These are phyloP conservation scores for Petunia hybrid DNA, from an alignment of 305 asterid species.

Conservation along the genomic window DNA sequence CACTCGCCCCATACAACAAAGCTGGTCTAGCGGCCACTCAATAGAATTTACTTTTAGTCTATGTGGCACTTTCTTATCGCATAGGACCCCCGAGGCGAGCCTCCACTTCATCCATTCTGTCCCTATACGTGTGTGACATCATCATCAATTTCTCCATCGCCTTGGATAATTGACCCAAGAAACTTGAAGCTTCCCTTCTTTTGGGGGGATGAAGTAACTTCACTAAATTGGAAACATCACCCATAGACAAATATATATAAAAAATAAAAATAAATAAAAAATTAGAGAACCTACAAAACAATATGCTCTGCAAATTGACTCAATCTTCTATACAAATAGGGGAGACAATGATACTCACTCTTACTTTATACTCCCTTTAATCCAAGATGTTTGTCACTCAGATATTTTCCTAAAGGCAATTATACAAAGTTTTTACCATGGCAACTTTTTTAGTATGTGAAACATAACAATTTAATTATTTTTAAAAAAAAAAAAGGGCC, in stretches of 20 bases:
- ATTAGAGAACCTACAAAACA: constrained; percentile 1
- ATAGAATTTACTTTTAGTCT: too few species aligned
- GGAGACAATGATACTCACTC: background rate
- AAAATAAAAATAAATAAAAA: background rate
- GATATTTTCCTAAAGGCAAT: background rate
- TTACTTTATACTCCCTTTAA: background rate
- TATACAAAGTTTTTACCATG: background rate
- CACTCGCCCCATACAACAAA: too few species aligned
- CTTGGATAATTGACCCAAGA: too few species aligned
- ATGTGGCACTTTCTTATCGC: too few species aligned
- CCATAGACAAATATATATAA: background rate
- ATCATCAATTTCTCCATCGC: too few species aligned
- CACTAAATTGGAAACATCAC: background rate
- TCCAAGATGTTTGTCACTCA: constrained; percentile 16
- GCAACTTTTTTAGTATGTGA: too few species aligned
- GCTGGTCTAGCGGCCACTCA: too few species aligned
- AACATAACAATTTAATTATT: background rate
- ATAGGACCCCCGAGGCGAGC: too few species aligned
- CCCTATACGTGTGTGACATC: too few species aligned
- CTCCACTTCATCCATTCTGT: too few species aligned
- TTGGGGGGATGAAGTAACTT: background rate
- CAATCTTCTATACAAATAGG: background rate
- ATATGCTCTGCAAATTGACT: background rate
- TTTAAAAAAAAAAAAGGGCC: background rate
- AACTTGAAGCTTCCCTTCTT: background rate